These are phyloP conservation scores for Blumeria graminis DNA, from an alignment of 2,329 filamentous ascomycete species.

Conservation along the genomic window DNA sequence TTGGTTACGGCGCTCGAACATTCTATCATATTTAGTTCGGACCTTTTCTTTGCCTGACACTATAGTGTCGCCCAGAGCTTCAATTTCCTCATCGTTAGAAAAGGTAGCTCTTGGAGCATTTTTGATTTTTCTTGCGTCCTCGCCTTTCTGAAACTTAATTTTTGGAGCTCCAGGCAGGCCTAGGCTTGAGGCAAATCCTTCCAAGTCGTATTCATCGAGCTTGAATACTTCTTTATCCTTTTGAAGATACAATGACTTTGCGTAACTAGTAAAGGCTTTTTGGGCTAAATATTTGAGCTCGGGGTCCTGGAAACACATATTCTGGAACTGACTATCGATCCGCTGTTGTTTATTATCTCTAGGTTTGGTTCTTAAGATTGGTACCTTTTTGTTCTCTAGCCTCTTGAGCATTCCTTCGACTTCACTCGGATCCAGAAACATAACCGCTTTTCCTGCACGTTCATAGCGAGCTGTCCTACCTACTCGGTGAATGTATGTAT, in stretches of 20 bases:
- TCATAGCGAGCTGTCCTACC: slow-evolving; percentile 88
- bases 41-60: slow-evolving; percentile 40
- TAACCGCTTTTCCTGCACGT: slow-evolving; percentile 60
- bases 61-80: slow-evolving; percentile 22
- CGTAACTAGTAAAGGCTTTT: slow-evolving; percentile 85
- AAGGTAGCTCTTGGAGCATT: slow-evolving; percentile 52
- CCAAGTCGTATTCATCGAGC: slow-evolving; percentile 57
- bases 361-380: slow-evolving; percentile 66
- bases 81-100: slow-evolving; percentile 36
- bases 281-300: slow-evolving; percentile 88
- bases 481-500: slow-evolving; percentile 93
- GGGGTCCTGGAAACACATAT: slow-evolving; percentile 86
- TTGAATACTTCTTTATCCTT: slow-evolving; percentile 84
- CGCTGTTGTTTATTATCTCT: slow-evolving; percentile 72
- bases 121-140: slow-evolving; percentile 68
- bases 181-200: slow-evolving; percentile 63
- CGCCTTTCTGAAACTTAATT: slow-evolving; percentile 81
- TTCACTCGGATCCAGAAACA: slow-evolving; percentile 83
- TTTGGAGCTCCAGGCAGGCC: slow-evolving; percentile 78
- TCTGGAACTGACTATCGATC: slow-evolving; percentile 67
- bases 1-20: slow-evolving; percentile 94
- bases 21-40: slow-evolving; percentile 85
- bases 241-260: slow-evolving; percentile 63
- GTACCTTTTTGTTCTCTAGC: slow-evolving; percentile 72
- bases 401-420: slow-evolving; percentile 75